Evolutionary conservation across 306 rosid genomes (phyloP).

Genomic region (Prosopis cineraria): DNA sequence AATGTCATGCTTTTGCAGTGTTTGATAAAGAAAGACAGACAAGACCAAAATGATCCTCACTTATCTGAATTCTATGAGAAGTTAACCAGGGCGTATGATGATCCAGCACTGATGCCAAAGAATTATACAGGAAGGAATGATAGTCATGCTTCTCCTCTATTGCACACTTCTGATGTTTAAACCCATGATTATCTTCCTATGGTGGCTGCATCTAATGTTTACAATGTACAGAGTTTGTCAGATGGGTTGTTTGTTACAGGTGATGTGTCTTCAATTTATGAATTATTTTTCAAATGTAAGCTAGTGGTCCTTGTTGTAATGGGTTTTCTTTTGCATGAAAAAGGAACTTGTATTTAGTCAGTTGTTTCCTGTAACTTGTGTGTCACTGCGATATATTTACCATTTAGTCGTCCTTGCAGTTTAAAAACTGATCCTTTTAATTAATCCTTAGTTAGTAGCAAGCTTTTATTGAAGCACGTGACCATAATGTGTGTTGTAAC

Average conservation of each 20-base stretch:
- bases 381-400: neutral
- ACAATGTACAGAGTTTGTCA: slow-evolving; percentile 5
- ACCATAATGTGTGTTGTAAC: neutral
- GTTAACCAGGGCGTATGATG: slow-evolving; percentile 57
- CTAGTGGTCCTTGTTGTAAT: neutral
- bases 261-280: slow-evolving; percentile 7
- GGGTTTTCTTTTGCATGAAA: neutral
- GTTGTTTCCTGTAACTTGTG: neutral
- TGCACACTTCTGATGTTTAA: slow-evolving; percentile 46
- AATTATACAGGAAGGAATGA: slow-evolving; percentile 43
- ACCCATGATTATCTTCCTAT: neutral
- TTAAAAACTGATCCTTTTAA: too few relatives aligned
- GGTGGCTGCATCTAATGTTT: slow-evolving; percentile 5
- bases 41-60: slow-evolving; percentile 52
- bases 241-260: slow-evolving; percentile 10
- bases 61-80: slow-evolving; percentile 58
- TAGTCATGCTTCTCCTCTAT: slow-evolving; percentile 57
- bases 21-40: slow-evolving; percentile 74
- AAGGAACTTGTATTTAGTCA: neutral
- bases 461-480: neutral
- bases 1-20: slow-evolving; percentile 53
- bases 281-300: neutral
- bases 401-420: too few relatives aligned
- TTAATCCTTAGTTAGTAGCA: too few relatives aligned
- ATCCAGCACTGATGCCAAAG: slow-evolving; percentile 61